phyloP scores from a whole-genome alignment of 179 eudicot genomes.

The Pouteria campechiana region DNA sequence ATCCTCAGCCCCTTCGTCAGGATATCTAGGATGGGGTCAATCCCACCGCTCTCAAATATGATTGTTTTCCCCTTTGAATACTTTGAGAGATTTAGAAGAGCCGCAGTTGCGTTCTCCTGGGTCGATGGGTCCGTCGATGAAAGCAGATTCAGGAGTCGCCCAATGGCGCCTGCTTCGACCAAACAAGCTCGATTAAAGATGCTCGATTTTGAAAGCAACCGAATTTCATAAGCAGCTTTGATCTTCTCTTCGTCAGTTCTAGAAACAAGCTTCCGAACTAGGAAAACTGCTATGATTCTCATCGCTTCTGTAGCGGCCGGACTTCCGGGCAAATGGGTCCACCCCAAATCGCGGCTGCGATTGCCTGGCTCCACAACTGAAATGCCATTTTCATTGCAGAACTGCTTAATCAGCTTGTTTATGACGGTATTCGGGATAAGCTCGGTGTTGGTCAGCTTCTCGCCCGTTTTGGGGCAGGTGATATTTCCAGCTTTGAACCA shows the following conservation, averaged over 20 bases:
- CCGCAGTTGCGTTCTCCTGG: slow-evolving; percentile 73
- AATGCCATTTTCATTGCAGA: slow-evolving; percentile 56
- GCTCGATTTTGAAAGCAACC: slow-evolving; percentile 56
- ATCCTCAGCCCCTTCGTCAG: slow-evolving; percentile 36
- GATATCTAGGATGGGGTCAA: slow-evolving; percentile 27
- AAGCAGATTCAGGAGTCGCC: slow-evolving; percentile 47
- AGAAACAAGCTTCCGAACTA: slow-evolving; percentile 31
- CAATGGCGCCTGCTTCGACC: slow-evolving; percentile 44
- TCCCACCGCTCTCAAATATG: slow-evolving; percentile 52
- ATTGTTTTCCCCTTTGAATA: slow-evolving; percentile 46
- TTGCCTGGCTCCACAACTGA: slow-evolving; percentile 32
- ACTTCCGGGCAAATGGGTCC: slow-evolving; percentile 21
- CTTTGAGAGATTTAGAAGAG: slow-evolving; percentile 66
- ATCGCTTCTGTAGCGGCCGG: slow-evolving; percentile 32
- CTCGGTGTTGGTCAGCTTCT: slow-evolving; percentile 35
- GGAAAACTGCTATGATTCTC: slow-evolving; percentile 36
- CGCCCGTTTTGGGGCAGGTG: slow-evolving; percentile 82
- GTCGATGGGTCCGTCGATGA: slow-evolving; percentile 26
- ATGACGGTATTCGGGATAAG: slow-evolving; percentile 60
- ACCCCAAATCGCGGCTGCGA: slow-evolving; percentile 30
- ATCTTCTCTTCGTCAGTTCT: slow-evolving; percentile 50
- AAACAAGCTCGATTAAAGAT: slow-evolving; percentile 41
- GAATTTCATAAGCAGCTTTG: slow-evolving; percentile 62
- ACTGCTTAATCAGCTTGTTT: slow-evolving; percentile 46
- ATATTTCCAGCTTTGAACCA: slow-evolving; percentile 70